A percentile compares a stretch with the other conserved stretches of the same genome.
Conservation (phyloP, 208 protist species). For the Trypanosoma melophagium region DNA sequence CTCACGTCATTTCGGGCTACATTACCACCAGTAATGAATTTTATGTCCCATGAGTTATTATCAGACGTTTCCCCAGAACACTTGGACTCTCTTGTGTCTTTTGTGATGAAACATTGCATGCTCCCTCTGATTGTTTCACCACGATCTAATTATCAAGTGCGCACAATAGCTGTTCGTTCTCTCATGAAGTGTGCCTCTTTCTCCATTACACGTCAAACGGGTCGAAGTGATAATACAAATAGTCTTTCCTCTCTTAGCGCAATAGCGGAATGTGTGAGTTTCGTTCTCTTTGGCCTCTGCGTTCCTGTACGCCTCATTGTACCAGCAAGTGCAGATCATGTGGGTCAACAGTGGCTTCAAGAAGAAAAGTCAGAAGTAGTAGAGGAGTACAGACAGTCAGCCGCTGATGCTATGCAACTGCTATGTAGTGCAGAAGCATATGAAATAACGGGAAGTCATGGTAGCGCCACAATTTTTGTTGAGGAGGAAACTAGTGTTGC, state of each 20-base stretch:
- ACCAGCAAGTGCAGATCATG: slow-evolving; percentile 32
- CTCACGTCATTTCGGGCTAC: slow-evolving; percentile 61
- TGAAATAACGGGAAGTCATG: slow-evolving; percentile 16
- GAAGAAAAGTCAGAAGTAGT: slow-evolving; percentile 14
- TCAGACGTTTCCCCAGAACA: slow-evolving; percentile 31
- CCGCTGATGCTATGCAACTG: slow-evolving; percentile 17
- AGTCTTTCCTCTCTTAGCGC: neutral
- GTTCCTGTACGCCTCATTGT: slow-evolving; percentile 30
- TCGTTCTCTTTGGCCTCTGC: slow-evolving; percentile 31
- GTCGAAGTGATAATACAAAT: neutral
- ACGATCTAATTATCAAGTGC: slow-evolving; percentile 29
- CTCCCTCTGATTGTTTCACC: slow-evolving; percentile 63
- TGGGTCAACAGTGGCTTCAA: slow-evolving; percentile 29
- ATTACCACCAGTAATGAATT: slow-evolving; percentile 56
- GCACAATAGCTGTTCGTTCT: slow-evolving; percentile 45
- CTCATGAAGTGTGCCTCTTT: slow-evolving; percentile 60
- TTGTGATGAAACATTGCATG: slow-evolving; percentile 70
- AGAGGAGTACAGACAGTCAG: slow-evolving; percentile 1
- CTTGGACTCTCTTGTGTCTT: slow-evolving; percentile 29
- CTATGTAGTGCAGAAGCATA: neutral
- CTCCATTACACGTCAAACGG: slow-evolving; percentile 27
- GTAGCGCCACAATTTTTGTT: neutral
- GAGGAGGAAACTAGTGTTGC: slow-evolving; percentile 1
- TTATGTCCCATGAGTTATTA: slow-evolving; percentile 67
- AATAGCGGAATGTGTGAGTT: slow-evolving; percentile 39